Evolutionary conservation across 352 stramenopile species (phyloP), one percentile per base, ranked within the genome.

Genomic region (Labyrinthula sp.): DNA sequence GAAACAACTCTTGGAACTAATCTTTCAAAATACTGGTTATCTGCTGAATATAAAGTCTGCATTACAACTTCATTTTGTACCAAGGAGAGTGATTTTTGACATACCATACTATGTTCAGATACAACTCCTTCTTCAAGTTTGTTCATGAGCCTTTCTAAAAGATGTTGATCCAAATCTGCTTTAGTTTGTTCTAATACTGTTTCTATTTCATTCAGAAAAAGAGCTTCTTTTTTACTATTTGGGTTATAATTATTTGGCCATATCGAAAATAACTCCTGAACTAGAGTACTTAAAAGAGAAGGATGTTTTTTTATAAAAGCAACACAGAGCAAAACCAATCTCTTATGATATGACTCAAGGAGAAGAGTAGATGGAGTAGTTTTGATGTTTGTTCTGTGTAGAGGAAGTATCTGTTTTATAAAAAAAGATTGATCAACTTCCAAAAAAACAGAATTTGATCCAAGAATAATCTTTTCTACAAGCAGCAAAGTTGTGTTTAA

Each of bases 151-250:
- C 31, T 14, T 10, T 14, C n/a, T 14, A 33, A 10, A 10, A 14
- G 10, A 14, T 14, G 28, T 12, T 33, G n/a, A 14, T 33, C 28
- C 28, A 33, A 14, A 10, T 33, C 10, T 10, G 28, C 10, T 14
- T 10, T 10, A 10, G 28, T 14, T 10, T 14, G 10, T 33, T 57
- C 10, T n/a, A 67, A 24, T 31, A 67, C 18, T 22, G 30, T 40
- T 29, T 62, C 48, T 10, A 67, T 17, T 38, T 62, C 59, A 30
- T 67, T 59, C 39, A 67, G 38, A 17, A 67, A 40, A 0, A 67
- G 48, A 24, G 65, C 56, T 47, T 65, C 50, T 40, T 67, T 67
- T 18, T 48, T 41, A 18, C 56, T 66, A 30, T 67, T 64, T 33
- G 45, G 55, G 22, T 63, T 38, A 26, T 43, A 63, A 5, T 34